Evolutionary conservation across 306 rosid species (phyloP).

Genomic region (Arachis hypogaea): DNA sequence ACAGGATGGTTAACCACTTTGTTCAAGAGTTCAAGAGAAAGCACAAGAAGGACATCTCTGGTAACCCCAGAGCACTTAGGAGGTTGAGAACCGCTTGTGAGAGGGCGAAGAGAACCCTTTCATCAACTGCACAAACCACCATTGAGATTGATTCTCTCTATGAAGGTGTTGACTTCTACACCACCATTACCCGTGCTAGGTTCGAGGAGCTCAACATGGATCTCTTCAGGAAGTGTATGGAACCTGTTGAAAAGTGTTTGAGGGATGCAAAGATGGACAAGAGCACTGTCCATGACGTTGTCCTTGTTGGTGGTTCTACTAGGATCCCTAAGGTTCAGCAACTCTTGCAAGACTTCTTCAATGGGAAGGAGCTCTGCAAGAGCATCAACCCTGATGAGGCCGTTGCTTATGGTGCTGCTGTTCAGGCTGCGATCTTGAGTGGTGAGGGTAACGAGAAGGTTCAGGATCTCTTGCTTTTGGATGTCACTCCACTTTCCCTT

Average conservation of each 20-base stretch:
- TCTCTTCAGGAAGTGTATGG: conserved; percentile 75
- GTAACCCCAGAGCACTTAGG: conserved; percentile 62
- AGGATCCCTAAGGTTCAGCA: conserved; percentile 77
- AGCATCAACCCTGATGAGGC: conserved; percentile 80
- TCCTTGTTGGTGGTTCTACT: conserved; percentile 76
- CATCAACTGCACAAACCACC: conserved; percentile 78
- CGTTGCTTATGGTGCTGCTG: conserved; percentile 78
- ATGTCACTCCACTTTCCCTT: conserved; percentile 64
- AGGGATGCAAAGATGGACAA: conserved; percentile 82
- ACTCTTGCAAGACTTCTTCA: conserved; percentile 68
- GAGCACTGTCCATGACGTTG: conserved; percentile 58
- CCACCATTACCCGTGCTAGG: conserved; percentile 68
- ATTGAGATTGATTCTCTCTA: conserved; percentile 65
- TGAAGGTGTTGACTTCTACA: conserved; percentile 67
- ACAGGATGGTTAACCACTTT: conserved; percentile 71
- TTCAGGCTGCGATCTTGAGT: conserved; percentile 70
- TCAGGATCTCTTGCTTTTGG: conserved; percentile 65
- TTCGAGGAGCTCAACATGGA: conserved; percentile 81
- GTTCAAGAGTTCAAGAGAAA: conserved; percentile 75
- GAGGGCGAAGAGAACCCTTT: conserved; percentile 71
- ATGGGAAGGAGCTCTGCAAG: conserved; percentile 76
- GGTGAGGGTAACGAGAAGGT: conserved; percentile 74
- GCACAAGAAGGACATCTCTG: conserved; percentile 66
- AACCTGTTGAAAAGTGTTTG: conserved; percentile 71
- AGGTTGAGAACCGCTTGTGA: conserved; percentile 73